phyloP scores from a whole-genome alignment of 2,329 filamentous ascomycete species.

The Cladosporium sp. region DNA sequence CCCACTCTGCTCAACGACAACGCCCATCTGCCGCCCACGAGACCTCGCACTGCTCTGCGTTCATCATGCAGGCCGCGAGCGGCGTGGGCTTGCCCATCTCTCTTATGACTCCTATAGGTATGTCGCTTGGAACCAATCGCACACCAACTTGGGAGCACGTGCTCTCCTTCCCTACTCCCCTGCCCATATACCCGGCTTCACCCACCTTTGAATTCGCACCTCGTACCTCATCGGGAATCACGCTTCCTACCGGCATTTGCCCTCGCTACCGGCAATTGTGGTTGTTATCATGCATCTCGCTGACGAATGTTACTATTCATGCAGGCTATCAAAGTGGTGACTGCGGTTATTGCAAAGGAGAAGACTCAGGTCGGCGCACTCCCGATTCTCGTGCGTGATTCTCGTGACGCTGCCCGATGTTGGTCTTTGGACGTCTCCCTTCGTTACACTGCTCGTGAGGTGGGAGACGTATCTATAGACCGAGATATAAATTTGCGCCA shows the following conservation, averaged over 20 bases:
- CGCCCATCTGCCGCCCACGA: background rate
- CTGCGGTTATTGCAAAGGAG: conserved; percentile 50
- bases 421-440: background rate
- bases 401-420: conserved; percentile 7
- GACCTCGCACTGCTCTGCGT: background rate
- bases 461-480: background rate
- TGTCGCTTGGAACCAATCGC: conserved; percentile 21
- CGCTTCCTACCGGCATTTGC: conserved; percentile 6
- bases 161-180: conserved; percentile 9
- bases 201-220: background rate
- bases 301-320: background rate
- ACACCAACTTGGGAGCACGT: conserved; percentile 18
- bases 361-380: conserved; percentile 43
- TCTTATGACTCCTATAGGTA: conserved; percentile 31
- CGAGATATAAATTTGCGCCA: background rate
- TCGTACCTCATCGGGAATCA: background rate
- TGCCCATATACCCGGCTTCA: background rate
- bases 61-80: conserved; percentile 18
- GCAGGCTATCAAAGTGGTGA: conserved; percentile 46
- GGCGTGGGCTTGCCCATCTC: conserved; percentile 20
- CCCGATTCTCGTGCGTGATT: conserved; percentile 46
- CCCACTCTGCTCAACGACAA: background rate
- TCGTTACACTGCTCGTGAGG: background rate
- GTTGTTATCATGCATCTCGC: background rate
- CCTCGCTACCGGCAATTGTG: background rate